phyloP scores from a whole-genome alignment of 352 stramenopile species.

The Pythium chondricola region DNA sequence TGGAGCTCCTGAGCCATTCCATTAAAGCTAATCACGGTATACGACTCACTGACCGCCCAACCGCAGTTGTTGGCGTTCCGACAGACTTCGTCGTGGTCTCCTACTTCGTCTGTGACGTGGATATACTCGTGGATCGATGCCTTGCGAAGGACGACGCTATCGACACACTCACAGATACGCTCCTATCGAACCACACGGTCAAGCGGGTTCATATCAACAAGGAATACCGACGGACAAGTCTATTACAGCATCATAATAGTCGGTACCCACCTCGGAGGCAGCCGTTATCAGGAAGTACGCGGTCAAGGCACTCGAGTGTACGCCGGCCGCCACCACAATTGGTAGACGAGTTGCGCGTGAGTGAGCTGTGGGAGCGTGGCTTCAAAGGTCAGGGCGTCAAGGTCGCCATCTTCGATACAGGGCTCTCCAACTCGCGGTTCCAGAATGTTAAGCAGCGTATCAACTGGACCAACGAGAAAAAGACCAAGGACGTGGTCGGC shows the following conservation, averaged over 20 bases:
- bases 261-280: not conserved
- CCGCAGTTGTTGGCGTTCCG: slow-evolving; percentile 25
- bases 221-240: slow-evolving; percentile 30
- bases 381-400: slow-evolving; percentile 72
- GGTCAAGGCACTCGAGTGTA: slow-evolving; percentile 22
- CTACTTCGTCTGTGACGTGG: too few species aligned
- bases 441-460: slow-evolving; percentile 68
- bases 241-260: slow-evolving; percentile 15
- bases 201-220: slow-evolving; percentile 44
- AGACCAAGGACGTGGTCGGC: slow-evolving; percentile 62
- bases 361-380: slow-evolving; percentile 47
- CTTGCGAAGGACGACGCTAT: not conserved
- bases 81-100: slow-evolving; percentile 63
- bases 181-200: not conserved
- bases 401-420: slow-evolving; percentile 85
- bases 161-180: slow-evolving; percentile 14
- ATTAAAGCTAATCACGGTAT: slow-evolving; percentile 8
- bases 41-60: slow-evolving; percentile 20
- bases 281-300: slow-evolving; percentile 3
- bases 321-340: slow-evolving; percentile 23
- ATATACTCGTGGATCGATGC: slow-evolving; percentile 32
- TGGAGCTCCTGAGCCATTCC: not conserved
- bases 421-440: slow-evolving; percentile 42
- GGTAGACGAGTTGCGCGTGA: slow-evolving; percentile 45
- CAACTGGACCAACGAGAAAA: slow-evolving; percentile 86